Evolutionary conservation across 2,329 filamentous ascomycete genomes (phyloP), one percentile per base, ranked within the genome.

Genomic region (Aspergillus carbonarius): DNA sequence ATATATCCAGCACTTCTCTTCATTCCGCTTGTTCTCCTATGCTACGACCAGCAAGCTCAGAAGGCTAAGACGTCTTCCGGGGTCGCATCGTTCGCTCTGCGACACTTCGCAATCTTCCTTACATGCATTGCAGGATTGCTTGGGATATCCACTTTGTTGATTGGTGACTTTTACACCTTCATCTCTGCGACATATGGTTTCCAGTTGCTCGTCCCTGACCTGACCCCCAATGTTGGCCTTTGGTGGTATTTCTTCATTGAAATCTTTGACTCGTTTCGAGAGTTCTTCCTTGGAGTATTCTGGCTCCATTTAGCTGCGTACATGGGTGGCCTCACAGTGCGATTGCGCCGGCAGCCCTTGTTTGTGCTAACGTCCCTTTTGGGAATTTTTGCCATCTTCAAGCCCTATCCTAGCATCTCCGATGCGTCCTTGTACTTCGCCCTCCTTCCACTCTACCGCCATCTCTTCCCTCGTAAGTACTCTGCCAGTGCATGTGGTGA

Each of bases 201-300:
- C 48, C 93, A 96, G 68, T 83, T 99, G 37, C 87, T 95, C 1
- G 84, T 99, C 2, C 91, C 92, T 8, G 95, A 99, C 72, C 82
- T 99, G 40, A 96, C 93, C 0, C 95, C 95, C 12, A 99, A 98
- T 65, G 90, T 96, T 30, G 95, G 95, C 1, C 82, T 99, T 1
- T 99, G 95, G 95, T 99, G 95, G 95, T 99, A 99, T 77, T 99
- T 99, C 78, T 98, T 99, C 73, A 96, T 96, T 66, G 93, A 99
- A 73, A 99, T 99, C 87, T 99, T 99, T 74, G 95, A 99, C 77
- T 93, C 93, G 1, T 99, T 99, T 83, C 86, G 95, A 39, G 88
- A 90, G 67, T 99, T 99, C 82, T 99, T 98, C 82, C 85, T 99
- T 3, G 95, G 91, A 55, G 93, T 99, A 50, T 99, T 99, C 79